These are phyloP conservation scores for Stagonosporopsis tanaceti DNA, from an alignment of 2,329 filamentous ascomycete genomes.

Conservation along the genomic window DNA sequence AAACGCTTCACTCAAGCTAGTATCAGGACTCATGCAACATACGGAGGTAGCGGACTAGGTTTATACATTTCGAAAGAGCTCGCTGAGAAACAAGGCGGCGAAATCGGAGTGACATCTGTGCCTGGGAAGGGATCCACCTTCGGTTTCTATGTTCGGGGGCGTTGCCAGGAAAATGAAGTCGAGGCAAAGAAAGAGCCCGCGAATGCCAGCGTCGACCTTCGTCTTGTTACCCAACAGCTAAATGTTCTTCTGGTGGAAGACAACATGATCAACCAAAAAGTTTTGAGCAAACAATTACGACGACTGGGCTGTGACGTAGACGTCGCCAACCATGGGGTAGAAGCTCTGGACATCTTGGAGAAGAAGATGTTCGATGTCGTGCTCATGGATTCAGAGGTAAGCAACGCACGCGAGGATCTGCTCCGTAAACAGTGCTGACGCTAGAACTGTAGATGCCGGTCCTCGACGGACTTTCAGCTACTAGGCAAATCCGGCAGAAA, in stretches of 20 bases:
- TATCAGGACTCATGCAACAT: slow-evolving; percentile 39
- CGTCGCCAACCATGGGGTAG: slow-evolving; percentile 47
- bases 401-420: neutral
- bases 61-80: slow-evolving; percentile 37
- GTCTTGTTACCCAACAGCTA: slow-evolving; percentile 14
- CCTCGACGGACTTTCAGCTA: slow-evolving; percentile 35
- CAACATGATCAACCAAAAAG: slow-evolving; percentile 50
- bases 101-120: slow-evolving; percentile 28
- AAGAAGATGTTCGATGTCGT: slow-evolving; percentile 40
- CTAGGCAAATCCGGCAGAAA: slow-evolving; percentile 31
- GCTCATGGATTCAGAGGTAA: slow-evolving; percentile 57
- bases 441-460: slow-evolving; percentile 30
- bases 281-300: slow-evolving; percentile 44
- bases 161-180: slow-evolving; percentile 3
- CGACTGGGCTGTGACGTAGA: slow-evolving; percentile 41
- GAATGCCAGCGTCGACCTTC: neutral
- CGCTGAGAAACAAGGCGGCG: slow-evolving; percentile 36
- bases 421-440: slow-evolving; percentile 7
- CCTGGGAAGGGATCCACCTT: slow-evolving; percentile 29
- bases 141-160: slow-evolving; percentile 34
- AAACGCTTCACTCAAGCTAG: slow-evolving; percentile 33
- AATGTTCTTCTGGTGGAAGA: slow-evolving; percentile 49
- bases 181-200: neutral
- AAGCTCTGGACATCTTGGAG: slow-evolving; percentile 45
- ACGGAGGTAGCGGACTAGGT: slow-evolving; percentile 46